Base-by-base conservation (phyloP, 2,329 filamentous ascomycete genomes). In the Eutypa lata region DNA sequence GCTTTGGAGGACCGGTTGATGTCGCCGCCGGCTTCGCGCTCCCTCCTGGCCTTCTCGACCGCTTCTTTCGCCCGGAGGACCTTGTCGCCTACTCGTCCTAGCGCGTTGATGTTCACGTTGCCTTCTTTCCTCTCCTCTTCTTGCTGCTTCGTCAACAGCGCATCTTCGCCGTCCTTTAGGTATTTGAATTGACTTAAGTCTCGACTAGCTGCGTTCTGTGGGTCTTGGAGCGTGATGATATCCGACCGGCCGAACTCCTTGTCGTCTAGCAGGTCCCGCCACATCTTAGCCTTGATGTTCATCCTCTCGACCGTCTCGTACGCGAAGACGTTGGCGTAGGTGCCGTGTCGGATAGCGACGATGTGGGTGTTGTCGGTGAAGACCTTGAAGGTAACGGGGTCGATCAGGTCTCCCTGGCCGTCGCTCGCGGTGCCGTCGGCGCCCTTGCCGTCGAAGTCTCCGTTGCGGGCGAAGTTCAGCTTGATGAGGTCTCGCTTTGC, bases 341-440 rank as follows among this genome's bases (percentile, higher is more conserved):
- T 88, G 51, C 83, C 84, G 71, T 89, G 85, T 53, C 85, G 81
- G 57, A 99, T 79, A 16, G 92, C 93, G 45, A 97, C 90, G 53
- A 99, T 90, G 71, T 97, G 94, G 3, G 94, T 97, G 71, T 97
- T 97, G 70, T 99, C 91, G 46, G 94, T 99, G 65, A 99, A 91
- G 8, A 96, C 89, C 71, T 99, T 99, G 79, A 90, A 97, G 0
- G 92, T 97, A 46, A 99, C 93, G 0, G 94, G 95, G 65, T 99
- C 94, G 57, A 97, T 90, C 65, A 94, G 89, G 63, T 97, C 94
- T 50, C 84, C 89, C 55, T 80, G 78, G 16, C 76, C 80, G 57
- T 84, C 80, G 57, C 74, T 74, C 13, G 56, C 62, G 10, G 73
- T 58, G 2, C 73, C 76, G 40, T 72, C 69, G 8, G 73, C 74